Evolutionary conservation across 441 rosid species (phyloP).

Genomic region (Erodium trifolium): DNA sequence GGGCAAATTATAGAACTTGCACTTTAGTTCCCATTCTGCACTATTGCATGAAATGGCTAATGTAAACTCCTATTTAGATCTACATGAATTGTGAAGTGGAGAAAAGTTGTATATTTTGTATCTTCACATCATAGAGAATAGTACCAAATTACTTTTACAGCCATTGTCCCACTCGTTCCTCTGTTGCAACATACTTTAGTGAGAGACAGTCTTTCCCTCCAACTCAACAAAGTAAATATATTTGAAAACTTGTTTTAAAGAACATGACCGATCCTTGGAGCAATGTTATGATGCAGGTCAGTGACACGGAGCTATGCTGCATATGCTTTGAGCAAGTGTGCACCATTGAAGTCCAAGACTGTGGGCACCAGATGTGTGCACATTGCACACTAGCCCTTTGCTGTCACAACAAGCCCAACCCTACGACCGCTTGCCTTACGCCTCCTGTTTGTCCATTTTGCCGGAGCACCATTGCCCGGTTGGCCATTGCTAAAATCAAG

Average conservation of each 20-base stretch:
- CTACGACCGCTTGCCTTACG: slow-evolving; percentile 56
- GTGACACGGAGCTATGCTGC: slow-evolving; percentile 76
- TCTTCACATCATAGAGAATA: slow-evolving; percentile 1
- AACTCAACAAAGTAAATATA: not conserved
- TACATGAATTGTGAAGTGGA: not conserved
- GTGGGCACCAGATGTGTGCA: slow-evolving; percentile 97
- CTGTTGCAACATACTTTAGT: not conserved
- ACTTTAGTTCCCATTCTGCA: not conserved
- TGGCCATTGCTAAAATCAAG: slow-evolving; percentile 56
- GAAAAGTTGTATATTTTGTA: not conserved
- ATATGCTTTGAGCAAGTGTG: slow-evolving; percentile 94
- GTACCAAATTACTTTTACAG: not conserved
- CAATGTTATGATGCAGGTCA: slow-evolving; percentile 39
- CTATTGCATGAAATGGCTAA: not conserved
- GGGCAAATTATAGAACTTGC: not conserved
- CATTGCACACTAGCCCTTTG: slow-evolving; percentile 86
- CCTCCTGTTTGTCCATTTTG: slow-evolving; percentile 97
- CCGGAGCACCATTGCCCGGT: slow-evolving; percentile 60
- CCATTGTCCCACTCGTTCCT: not conserved
- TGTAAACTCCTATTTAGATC: not conserved
- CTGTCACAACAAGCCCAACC: slow-evolving; percentile 97
- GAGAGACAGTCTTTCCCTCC: not conserved
- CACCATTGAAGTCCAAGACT: slow-evolving; percentile 79
- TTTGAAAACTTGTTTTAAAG: not conserved
- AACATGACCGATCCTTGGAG: not conserved